Conservation (phyloP, 2,329 filamentous ascomycete species). For the Fusarium sambucinum region DNA sequence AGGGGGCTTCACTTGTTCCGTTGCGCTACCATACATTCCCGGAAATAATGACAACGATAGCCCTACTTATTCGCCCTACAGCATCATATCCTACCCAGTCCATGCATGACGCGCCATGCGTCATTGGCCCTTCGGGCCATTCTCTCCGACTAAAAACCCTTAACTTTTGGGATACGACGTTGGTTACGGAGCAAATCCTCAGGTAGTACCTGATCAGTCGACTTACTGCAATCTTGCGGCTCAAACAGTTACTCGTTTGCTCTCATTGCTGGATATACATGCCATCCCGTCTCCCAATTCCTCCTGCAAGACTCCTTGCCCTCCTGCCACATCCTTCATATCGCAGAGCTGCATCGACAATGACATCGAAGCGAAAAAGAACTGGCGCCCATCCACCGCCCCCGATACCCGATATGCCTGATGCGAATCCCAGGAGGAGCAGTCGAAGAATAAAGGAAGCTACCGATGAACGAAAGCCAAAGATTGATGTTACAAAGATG, state of each 20-base stretch:
- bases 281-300: background rate
- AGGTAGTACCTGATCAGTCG: background rate
- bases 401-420: slow-evolving; percentile 35
- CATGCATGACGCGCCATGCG: slow-evolving; percentile 48
- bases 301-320: slow-evolving; percentile 12
- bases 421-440: slow-evolving; percentile 44
- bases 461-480: slow-evolving; percentile 1
- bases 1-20: slow-evolving; percentile 11
- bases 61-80: slow-evolving; percentile 28
- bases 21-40: slow-evolving; percentile 15
- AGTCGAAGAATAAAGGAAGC: slow-evolving; percentile 43
- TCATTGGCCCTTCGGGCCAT: slow-evolving; percentile 43
- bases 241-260: background rate
- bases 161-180: slow-evolving; percentile 15
- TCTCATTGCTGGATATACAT: background rate
- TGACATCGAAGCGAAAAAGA: slow-evolving; percentile 58
- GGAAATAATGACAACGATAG: slow-evolving; percentile 27
- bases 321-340: slow-evolving; percentile 9
- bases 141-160: slow-evolving; percentile 36
- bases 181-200: background rate
- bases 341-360: slow-evolving; percentile 37
- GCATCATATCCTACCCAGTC: slow-evolving; percentile 18
- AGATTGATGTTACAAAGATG: slow-evolving; percentile 14
- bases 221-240: background rate
- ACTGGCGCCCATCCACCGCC: slow-evolving; percentile 37